Conservation (phyloP, 352 stramenopile species). For the Stephanocyclus meneghinianus region DNA sequence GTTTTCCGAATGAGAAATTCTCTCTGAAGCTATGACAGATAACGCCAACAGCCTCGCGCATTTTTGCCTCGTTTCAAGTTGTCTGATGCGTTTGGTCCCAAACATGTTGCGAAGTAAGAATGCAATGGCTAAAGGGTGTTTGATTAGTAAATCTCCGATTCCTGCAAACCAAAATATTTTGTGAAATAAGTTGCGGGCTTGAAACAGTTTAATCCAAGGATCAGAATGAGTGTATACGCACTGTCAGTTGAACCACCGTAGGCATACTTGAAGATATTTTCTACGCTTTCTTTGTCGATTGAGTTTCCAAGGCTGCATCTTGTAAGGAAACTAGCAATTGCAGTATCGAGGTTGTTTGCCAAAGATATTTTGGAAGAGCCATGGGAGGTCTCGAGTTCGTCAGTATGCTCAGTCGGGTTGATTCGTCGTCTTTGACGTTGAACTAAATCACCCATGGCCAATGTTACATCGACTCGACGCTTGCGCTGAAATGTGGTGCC, state of each 20-base stretch:
- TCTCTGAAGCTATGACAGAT: constrained; percentile 59
- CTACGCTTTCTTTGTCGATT: constrained; percentile 62
- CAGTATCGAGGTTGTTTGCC: constrained; percentile 53
- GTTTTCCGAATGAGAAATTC: constrained; percentile 9
- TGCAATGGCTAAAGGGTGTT: constrained; percentile 60
- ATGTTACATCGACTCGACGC: constrained; percentile 70
- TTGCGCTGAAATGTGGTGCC: constrained; percentile 74
- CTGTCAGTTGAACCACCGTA: constrained; percentile 47
- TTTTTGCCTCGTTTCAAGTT: constrained; percentile 58
- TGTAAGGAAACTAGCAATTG: constrained; percentile 59
- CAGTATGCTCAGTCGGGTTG: constrained; percentile 15
- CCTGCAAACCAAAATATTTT: background rate
- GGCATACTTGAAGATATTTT: constrained; percentile 64
- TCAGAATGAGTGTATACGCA: background rate
- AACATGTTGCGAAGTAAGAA: constrained; percentile 71
- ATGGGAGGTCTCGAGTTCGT: background rate
- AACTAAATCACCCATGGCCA: constrained; percentile 74
- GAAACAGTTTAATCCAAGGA: background rate
- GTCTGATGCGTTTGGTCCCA: constrained; percentile 51
- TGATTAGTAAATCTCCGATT: constrained; percentile 68
- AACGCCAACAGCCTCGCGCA: constrained; percentile 69
- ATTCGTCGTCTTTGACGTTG: constrained; percentile 62
- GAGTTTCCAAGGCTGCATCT: constrained; percentile 58
- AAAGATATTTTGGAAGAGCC: constrained; percentile 18
- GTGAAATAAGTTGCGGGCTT: background rate